A percentile compares a stretch with the other conserved stretches of the same genome.
phyloP scores from a whole-genome alignment of 768 basidiomycete genomes.

The Tylopilus sp. region DNA sequence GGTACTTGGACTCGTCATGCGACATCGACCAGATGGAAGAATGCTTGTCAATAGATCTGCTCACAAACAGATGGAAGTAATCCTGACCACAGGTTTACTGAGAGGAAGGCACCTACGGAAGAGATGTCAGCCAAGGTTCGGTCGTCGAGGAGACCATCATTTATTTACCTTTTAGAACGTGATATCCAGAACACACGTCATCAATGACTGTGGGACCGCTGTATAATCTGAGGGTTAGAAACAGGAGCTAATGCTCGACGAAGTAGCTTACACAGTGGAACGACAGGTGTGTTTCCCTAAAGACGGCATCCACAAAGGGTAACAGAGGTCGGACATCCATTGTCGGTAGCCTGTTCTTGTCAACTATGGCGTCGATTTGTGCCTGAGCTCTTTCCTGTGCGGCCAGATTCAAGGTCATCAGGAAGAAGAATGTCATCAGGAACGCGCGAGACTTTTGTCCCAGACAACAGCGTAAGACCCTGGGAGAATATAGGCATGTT shows the following conservation, averaged over 20 bases:
- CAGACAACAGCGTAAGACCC: too few relatives aligned
- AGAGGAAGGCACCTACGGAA: not conserved
- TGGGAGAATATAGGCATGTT: too few relatives aligned
- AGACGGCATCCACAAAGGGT: not conserved
- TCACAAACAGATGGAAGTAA: too few relatives aligned
- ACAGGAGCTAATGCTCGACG: too few relatives aligned
- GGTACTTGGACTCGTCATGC: conserved; percentile 3
- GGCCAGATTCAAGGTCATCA: conserved; percentile 6
- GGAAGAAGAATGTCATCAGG: conserved; percentile 6
- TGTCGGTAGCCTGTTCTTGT: not conserved
- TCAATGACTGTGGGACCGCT: not conserved
- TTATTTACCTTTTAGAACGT: not conserved
- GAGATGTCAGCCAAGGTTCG: not conserved
- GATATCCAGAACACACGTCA: not conserved
- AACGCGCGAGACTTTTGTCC: too few relatives aligned
- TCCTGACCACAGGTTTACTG: not conserved
- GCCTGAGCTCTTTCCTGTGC: conserved; percentile 12
- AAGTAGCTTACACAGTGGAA: not conserved
- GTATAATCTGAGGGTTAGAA: not conserved
- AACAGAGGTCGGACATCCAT: not conserved
- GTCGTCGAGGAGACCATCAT: too few relatives aligned
- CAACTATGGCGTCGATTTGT: conserved; percentile 5
- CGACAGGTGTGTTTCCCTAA: not conserved
- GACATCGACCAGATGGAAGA: not conserved
- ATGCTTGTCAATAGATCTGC: too few relatives aligned